phyloP scores from a whole-genome alignment of 805 yeast species.

The Candida saitoana region DNA sequence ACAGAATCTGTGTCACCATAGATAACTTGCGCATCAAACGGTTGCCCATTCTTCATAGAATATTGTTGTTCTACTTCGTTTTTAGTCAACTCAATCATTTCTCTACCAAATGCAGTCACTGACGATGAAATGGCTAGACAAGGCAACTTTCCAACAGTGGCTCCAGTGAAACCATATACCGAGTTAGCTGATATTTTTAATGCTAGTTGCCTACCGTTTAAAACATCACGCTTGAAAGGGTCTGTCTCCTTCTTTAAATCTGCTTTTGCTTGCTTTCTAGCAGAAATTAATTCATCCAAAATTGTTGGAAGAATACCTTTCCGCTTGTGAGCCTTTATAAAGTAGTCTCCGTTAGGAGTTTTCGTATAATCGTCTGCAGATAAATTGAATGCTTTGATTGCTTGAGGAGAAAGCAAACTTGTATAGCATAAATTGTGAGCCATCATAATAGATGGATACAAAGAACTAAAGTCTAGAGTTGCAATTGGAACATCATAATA shows the following conservation, averaged over 20 bases:
- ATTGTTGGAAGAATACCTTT: constrained; percentile 91
- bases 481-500: constrained; percentile 97
- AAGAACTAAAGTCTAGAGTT: constrained; percentile 92
- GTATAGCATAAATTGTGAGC: constrained; percentile 97
- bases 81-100: constrained; percentile 92
- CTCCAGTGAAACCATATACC: constrained; percentile 98
- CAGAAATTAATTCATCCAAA: constrained; percentile 79
- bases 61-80: constrained; percentile 78
- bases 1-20: constrained; percentile 99
- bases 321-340: constrained; percentile 64
- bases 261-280: constrained; percentile 88
- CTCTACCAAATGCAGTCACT: constrained; percentile 93
- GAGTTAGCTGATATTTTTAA: constrained; percentile 96
- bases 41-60: constrained; percentile 74
- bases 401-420: constrained; percentile 66
- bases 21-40: constrained; percentile 83
- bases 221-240: constrained; percentile 87
- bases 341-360: constrained; percentile 91
- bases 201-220: constrained; percentile 96
- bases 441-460: constrained; percentile 98
- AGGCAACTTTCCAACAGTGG: constrained; percentile 94
- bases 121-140: constrained; percentile 95
- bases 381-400: constrained; percentile 62
- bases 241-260: constrained; percentile 91
- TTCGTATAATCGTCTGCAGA: constrained; percentile 72